phyloP scores from a whole-genome alignment of 1,284 basidiomycete species.

The Irpex sp. region DNA sequence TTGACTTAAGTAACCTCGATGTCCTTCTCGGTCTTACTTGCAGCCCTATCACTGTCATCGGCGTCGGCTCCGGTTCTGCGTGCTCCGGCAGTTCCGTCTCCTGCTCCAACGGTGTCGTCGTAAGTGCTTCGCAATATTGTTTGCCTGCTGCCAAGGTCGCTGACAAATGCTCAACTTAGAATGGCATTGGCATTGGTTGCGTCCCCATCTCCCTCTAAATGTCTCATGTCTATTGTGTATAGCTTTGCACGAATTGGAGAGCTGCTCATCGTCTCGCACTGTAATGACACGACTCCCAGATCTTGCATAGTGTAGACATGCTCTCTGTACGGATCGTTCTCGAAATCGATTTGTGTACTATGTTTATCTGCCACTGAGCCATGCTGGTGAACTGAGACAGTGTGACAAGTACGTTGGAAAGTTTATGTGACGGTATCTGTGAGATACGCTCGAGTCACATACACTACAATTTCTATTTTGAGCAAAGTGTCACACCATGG shows the following conservation, averaged over 20 bases:
- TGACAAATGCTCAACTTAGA: slow-evolving; percentile 3
- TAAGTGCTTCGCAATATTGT: slow-evolving; percentile 1
- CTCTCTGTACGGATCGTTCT: neutral
- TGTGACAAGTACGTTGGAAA: too few species aligned
- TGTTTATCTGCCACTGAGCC: too few species aligned
- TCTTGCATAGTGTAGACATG: neutral
- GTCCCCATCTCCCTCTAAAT: slow-evolving; percentile 13
- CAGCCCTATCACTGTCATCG: slow-evolving; percentile 19
- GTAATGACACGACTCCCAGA: neutral
- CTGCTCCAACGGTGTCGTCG: slow-evolving; percentile 18
- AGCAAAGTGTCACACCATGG: too few species aligned
- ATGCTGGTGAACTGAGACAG: too few species aligned
- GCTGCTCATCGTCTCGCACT: neutral
- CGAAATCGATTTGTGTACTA: too few species aligned
- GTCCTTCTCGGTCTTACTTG: slow-evolving; percentile 14
- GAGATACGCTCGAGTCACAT: too few species aligned
- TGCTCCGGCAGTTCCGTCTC: slow-evolving; percentile 14
- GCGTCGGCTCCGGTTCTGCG: slow-evolving; percentile 14
- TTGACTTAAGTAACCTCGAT: slow-evolving; percentile 6
- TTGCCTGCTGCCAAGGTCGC: neutral
- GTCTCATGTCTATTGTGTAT: neutral
- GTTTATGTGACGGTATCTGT: too few species aligned
- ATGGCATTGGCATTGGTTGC: slow-evolving; percentile 17
- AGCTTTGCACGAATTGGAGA: neutral
- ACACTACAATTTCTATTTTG: too few species aligned